Conservation (phyloP, 208 protist genomes). For the Wallacemonas sp. region DNA sequence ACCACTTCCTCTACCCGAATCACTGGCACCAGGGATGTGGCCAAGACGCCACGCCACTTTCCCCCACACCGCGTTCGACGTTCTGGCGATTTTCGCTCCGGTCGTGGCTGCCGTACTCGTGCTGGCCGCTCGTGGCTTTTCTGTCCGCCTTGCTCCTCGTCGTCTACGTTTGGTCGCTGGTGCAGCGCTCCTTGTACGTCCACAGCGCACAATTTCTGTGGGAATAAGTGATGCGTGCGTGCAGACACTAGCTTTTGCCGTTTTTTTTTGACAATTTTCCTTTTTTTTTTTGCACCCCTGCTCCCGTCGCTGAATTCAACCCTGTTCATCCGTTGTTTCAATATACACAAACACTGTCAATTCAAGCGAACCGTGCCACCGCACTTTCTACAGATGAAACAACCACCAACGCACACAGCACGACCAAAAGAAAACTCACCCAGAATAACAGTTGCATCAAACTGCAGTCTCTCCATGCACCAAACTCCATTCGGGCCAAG, state of each 20-base stretch:
- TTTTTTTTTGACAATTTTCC: not conserved
- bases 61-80: not conserved
- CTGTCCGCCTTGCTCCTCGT: not conserved
- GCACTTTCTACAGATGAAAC: too few relatives aligned
- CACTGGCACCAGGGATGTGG: slow-evolving; percentile 64
- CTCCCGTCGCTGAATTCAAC: too few relatives aligned
- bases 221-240: not conserved
- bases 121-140: slow-evolving; percentile 7
- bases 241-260: not conserved
- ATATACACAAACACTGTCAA: too few relatives aligned
- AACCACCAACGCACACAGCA: too few relatives aligned
- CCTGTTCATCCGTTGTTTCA: too few relatives aligned
- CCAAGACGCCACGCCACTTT: slow-evolving; percentile 3
- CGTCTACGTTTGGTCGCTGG: not conserved
- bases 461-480: too few relatives aligned
- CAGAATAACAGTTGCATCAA: too few relatives aligned
- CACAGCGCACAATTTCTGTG: not conserved
- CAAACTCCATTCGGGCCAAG: too few relatives aligned
- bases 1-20: slow-evolving; percentile 79
- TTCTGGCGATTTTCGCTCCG: not conserved
- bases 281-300: not conserved
- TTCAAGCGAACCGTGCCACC: too few relatives aligned
- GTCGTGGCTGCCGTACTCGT: not conserved
- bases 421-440: too few relatives aligned
- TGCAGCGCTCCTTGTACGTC: not conserved